A percentile compares a stretch with the other conserved stretches of the same genome.
Evolutionary conservation across 345 rosid genomes (phyloP).

Genomic region (Populus nigra): DNA sequence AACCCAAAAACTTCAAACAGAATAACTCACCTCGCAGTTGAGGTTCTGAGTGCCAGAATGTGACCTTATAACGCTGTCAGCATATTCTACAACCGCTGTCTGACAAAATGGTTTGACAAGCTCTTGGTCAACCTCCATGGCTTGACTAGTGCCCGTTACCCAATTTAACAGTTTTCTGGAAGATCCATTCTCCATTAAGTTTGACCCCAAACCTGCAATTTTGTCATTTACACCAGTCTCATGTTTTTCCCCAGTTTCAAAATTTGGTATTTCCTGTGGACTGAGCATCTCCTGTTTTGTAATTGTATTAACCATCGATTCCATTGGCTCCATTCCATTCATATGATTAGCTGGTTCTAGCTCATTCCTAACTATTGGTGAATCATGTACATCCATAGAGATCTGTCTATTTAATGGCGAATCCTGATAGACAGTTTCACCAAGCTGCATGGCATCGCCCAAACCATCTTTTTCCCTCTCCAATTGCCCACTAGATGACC

Average conservation of each 20-base stretch:
- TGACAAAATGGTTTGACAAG: slow-evolving; percentile 39
- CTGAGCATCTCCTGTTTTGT: slow-evolving; percentile 18
- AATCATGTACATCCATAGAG: slow-evolving; percentile 28
- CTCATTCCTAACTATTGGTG: slow-evolving; percentile 29
- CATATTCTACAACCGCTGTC: slow-evolving; percentile 32
- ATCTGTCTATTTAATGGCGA: slow-evolving; percentile 21
- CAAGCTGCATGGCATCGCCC: slow-evolving; percentile 13
- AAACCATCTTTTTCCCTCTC: slow-evolving; percentile 22
- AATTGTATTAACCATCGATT: slow-evolving; percentile 24
- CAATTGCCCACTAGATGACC: slow-evolving; percentile 26
- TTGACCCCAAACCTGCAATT: slow-evolving; percentile 31
- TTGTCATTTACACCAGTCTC: slow-evolving; percentile 22
- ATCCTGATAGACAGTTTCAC: slow-evolving; percentile 23
- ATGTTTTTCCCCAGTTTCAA: slow-evolving; percentile 23
- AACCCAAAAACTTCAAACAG: slow-evolving; percentile 40
- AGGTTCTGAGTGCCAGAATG: slow-evolving; percentile 42
- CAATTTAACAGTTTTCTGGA: slow-evolving; percentile 20
- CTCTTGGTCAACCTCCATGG: slow-evolving; percentile 42
- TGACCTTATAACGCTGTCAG: slow-evolving; percentile 33
- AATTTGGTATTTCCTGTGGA: slow-evolving; percentile 35
- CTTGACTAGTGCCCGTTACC: slow-evolving; percentile 16
- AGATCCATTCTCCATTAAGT: slow-evolving; percentile 27
- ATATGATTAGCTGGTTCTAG: slow-evolving; percentile 6
- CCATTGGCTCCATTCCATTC: slow-evolving; percentile 22
- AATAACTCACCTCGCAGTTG: slow-evolving; percentile 51